phyloP scores from a whole-genome alignment of 208 protist species.

The Histomonas meleagridis region DNA sequence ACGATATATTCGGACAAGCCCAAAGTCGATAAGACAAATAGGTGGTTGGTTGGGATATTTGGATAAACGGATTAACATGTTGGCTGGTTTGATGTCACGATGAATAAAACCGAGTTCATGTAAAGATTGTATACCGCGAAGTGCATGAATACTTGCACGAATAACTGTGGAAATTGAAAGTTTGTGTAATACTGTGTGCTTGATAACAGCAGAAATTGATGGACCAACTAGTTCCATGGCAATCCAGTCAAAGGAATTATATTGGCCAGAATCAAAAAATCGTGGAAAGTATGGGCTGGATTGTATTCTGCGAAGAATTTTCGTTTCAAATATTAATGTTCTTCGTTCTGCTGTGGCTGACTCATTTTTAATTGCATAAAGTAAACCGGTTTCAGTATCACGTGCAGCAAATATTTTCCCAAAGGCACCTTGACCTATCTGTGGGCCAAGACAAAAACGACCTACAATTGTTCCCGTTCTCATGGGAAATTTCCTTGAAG shows the following conservation, averaged over 20 bases:
- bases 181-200: neutral
- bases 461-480: neutral
- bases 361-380: slow-evolving; percentile 27
- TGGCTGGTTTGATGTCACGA: slow-evolving; percentile 11
- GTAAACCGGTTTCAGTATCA: neutral
- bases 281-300: neutral
- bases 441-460: neutral
- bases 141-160: neutral
- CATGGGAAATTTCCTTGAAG: too few relatives aligned
- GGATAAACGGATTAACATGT: neutral
- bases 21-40: slow-evolving; percentile 20
- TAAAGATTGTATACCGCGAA: neutral
- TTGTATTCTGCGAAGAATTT: slow-evolving; percentile 1
- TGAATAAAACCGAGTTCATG: slow-evolving; percentile 15
- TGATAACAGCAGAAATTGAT: neutral
- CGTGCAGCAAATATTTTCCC: slow-evolving; percentile 17
- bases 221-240: slow-evolving; percentile 20
- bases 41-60: neutral
- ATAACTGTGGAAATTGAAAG: neutral
- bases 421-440: slow-evolving; percentile 10
- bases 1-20: neutral
- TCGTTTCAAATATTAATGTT: neutral
- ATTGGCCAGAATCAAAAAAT: neutral
- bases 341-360: neutral
- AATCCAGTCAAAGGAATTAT: neutral